Conservation (phyloP, 176 grass and related monocot genomes). For the Miscanthus lutarioriparius region DNA sequence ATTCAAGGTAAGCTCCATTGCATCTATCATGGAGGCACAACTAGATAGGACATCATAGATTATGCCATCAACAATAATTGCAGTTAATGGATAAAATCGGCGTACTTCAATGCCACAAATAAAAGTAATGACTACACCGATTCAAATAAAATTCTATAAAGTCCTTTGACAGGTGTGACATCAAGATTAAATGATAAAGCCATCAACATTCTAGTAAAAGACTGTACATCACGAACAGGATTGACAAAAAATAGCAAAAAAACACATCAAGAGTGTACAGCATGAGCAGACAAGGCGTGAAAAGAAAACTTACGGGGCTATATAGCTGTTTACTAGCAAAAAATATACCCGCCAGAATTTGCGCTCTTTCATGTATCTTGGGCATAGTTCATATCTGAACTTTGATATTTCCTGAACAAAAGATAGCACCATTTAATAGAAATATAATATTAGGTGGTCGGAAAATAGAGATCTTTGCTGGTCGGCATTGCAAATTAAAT, state of each 20-base stretch:
- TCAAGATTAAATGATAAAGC: not conserved
- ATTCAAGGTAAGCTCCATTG: not conserved
- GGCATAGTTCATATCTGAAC: constrained; percentile 95
- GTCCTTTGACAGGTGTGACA: not conserved
- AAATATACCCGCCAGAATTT: constrained; percentile 99
- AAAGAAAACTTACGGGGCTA: constrained; percentile 65
- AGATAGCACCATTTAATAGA: constrained; percentile 9
- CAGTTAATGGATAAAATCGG: not conserved
- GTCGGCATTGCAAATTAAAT: not conserved
- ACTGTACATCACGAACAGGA: constrained; percentile 10
- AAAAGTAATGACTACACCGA: not conserved
- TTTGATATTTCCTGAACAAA: constrained; percentile 93
- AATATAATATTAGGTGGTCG: not conserved
- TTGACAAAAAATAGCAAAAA: not conserved
- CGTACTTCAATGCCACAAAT: not conserved
- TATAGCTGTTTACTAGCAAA: constrained; percentile 81
- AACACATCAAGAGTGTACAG: not conserved
- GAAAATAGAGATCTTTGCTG: not conserved
- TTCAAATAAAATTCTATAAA: constrained; percentile 8
- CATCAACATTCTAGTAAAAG: not conserved
- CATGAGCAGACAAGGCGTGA: constrained; percentile 4
- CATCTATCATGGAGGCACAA: not conserved
- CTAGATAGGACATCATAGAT: not conserved
- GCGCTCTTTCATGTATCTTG: constrained; percentile 97
- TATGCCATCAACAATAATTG: not conserved